Base-by-base conservation (phyloP, 2,329 filamentous ascomycete species). In the Curvularia spicifera region DNA sequence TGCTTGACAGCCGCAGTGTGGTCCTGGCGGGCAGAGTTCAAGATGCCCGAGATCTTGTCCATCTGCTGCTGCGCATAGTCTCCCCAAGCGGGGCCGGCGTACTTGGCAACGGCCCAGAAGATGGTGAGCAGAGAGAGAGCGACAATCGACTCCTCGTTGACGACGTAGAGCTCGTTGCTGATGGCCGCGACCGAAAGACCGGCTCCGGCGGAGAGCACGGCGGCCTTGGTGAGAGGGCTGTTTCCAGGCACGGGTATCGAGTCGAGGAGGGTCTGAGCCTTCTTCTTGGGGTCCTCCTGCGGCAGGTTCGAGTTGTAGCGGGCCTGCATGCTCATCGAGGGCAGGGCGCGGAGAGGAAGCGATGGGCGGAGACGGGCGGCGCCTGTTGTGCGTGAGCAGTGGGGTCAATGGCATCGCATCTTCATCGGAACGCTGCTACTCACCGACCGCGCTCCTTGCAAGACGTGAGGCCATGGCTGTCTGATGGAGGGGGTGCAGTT, bases 121-220 rank as follows among this genome's bases (percentile, higher is more conserved):
- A 98, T 91, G 78, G 90, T 92, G 77, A 98, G 84, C 74, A 99
- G 85, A 80, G 91, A 95, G 83, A 99, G 87, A 69, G 91, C 91
- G 76, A 96, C 91, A 78, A 99, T 91, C 65, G 93, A 91, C 85
- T 99, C 95, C 86, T 99, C 95, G 84, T 99, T 99, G 82, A 99
- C 86, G 79, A 99, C 93, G 83, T 97, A 98, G 85, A 98, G 93
- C 87, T 99, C 95, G 84, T 96, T 99, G 89, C 91, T 96, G 83
- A 99, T 93, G 76, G 93, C 95, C 78, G 95, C 96, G 80, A 96
- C 87, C 75, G 91, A 93, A 72, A 96, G 82, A 82, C 91, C 94
- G 75, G 95, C 91, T 67, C 90, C 89, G 73, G 92, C 93, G 77
- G 94, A 98, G 75, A 99, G 90, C 78, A 97, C 94, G 76, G 95